Base-by-base conservation (phyloP, 805 yeast genomes). In the Sugiyamaella lignohabitans region DNA sequence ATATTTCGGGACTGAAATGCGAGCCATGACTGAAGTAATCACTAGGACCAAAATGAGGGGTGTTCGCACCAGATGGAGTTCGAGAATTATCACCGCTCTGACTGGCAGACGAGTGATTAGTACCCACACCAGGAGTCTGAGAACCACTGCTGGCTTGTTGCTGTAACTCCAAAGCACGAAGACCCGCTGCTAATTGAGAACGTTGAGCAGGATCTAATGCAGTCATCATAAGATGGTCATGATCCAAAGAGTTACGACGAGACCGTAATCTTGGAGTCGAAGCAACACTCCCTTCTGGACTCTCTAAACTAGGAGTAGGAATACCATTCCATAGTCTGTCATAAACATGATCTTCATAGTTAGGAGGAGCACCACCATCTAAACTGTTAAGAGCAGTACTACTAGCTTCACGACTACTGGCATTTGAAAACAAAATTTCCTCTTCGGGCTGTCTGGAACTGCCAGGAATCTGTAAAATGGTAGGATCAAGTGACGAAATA, bases 321-420 rank as follows among this genome's bases (percentile, higher is more conserved):
- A 76, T 67, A 48, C 79, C 87, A 38, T 74, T 70, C 85, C 86
- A 86, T 20, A 87, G 63, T 49, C 83, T 67, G 64, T 87, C 96
- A 64, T 82, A 84, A 36, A 85, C 75, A 63, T 85, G 93, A 46
- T 74, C 76, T 49, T 79, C 87, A 60, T 87, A 87, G 51, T 82
- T 74, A 18, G 96, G 95, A 1, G 95, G 95, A 0, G 94, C 89
- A 68, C 78, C 72, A 40, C 78, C 59, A 40, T 67, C 46, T 23
- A 43, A 3, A 3, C 20, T 8, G 35, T 35, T 36, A 10, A 17
- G 16, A 4, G 17, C 40, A 24, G 49, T 42, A 17, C 52, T 32
- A 23, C 46, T 35, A 4, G 45, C 45, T n/a, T 24, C 21, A 22
- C 14, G 17, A 8, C 42, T 39, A 2, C 22, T 30, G 2, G 45